phyloP scores from a whole-genome alignment of 306 rosid genomes.

The barrel medic (Medicago truncatula) region DNA sequence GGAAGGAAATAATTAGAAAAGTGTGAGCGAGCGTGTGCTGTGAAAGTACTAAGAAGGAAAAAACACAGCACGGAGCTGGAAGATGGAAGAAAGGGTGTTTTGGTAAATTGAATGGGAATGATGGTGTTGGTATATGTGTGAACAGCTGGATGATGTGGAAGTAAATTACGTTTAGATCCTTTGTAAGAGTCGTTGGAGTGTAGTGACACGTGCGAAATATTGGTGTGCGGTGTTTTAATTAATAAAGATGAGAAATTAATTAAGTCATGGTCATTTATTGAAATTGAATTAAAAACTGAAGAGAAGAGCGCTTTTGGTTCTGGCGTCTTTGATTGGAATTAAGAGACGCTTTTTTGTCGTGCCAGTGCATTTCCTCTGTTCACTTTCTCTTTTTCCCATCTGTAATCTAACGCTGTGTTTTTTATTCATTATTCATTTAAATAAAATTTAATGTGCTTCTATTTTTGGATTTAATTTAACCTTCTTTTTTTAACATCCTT shows the following conservation, averaged over 20 bases:
- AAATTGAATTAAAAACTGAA: conserved; percentile 6
- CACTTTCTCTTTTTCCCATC: conserved; percentile 15
- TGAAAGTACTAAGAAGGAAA: conserved; percentile 37
- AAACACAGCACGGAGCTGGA: conserved; percentile 37
- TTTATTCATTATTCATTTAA: background rate
- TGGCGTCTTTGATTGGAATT: background rate
- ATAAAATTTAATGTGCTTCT: background rate
- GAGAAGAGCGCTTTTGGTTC: background rate
- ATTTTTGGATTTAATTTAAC: background rate
- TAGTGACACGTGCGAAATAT: conserved; percentile 28
- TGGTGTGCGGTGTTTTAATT: conserved; percentile 12
- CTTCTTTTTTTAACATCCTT: too few species aligned
- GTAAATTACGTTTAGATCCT: conserved; percentile 40
- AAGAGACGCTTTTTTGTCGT: conserved; percentile 29
- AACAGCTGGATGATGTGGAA: conserved; percentile 43
- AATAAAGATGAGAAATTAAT: background rate
- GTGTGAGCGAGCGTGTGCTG: conserved; percentile 46
- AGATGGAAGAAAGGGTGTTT: conserved; percentile 37
- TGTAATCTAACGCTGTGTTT: background rate
- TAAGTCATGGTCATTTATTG: background rate
- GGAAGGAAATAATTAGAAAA: background rate
- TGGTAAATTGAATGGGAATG: background rate
- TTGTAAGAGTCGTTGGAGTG: conserved; percentile 29
- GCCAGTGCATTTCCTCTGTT: conserved; percentile 48
- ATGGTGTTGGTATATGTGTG: conserved; percentile 44